A percentile compares a stretch with the other conserved stretches of the same genome.
phyloP scores from a whole-genome alignment of 371 early-diverging fungal genomes.

The Mucor circinelloides region DNA sequence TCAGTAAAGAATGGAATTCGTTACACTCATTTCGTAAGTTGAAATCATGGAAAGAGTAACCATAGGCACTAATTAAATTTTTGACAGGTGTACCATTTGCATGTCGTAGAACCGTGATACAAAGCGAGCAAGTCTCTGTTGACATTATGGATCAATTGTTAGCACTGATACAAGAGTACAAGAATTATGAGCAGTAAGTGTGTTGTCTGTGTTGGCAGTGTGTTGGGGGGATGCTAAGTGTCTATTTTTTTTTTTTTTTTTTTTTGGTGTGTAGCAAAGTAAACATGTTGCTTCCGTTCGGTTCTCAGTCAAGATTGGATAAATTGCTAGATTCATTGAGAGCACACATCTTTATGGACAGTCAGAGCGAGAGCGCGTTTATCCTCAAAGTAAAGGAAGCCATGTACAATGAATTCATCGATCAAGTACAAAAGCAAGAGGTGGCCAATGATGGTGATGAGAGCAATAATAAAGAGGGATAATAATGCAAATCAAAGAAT shows the following conservation, averaged over 20 bases:
- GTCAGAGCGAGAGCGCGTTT: constrained; percentile 34
- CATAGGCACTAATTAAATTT: not conserved
- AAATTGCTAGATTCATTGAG: constrained; percentile 50
- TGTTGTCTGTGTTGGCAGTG: not conserved
- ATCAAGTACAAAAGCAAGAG: not conserved
- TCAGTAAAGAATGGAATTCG: constrained; percentile 50
- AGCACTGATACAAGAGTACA: constrained; percentile 52
- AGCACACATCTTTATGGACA: constrained; percentile 43
- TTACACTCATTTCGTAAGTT: constrained; percentile 49
- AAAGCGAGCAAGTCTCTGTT: constrained; percentile 44
- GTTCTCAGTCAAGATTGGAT: constrained; percentile 39
- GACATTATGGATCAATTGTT: constrained; percentile 52
- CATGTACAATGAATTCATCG: constrained; percentile 18
- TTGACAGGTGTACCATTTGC: constrained; percentile 52
- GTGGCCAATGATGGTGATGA: not conserved
- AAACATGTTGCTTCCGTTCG: constrained; percentile 29
- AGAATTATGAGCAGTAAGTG: constrained; percentile 60
- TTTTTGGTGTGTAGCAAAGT: constrained; percentile 37
- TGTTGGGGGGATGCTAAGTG: no score
- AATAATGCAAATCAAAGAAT: no score
- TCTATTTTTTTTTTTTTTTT: no score
- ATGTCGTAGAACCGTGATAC: constrained; percentile 48
- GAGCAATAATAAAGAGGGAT: not conserved
- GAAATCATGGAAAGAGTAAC: not conserved
- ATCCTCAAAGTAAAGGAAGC: constrained; percentile 39